Percentiles rank a stretch among this genome's conserved stretches.
These are phyloP conservation scores for Berberis vulgaris DNA, from an alignment of 164 flowering plant species.

Conservation along the genomic window DNA sequence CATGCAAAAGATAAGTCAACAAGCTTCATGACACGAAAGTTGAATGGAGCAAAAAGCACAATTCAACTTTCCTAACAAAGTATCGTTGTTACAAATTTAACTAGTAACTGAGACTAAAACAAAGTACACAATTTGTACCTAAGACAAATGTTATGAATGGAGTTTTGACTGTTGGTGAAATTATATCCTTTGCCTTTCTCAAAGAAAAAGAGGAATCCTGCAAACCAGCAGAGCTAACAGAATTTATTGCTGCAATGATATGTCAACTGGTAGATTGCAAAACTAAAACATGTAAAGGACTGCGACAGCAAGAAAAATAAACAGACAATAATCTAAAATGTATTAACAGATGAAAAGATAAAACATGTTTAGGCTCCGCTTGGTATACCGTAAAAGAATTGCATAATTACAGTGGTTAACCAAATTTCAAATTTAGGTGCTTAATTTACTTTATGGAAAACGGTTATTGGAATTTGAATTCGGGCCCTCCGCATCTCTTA, in stretches of 20 bases:
- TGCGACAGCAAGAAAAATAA: neutral
- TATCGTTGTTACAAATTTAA: no score
- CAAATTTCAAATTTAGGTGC: no score
- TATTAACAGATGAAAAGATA: neutral
- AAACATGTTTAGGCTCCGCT: no score
- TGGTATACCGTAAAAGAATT: no score
- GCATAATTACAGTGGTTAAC: no score
- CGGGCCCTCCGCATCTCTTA: no score
- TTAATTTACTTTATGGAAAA: no score
- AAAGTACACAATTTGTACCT: conserved; percentile 33
- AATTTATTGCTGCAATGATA: neutral
- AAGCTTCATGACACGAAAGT: no score
- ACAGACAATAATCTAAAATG: neutral
- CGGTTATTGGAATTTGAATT: no score
- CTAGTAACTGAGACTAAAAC: neutral
- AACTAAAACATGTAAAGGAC: neutral
- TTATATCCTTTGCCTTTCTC: conserved; percentile 41
- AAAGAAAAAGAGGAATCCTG: conserved; percentile 10
- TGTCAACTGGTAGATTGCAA: neutral
- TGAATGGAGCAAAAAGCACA: no score
- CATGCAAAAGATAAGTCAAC: no score
- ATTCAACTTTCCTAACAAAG: no score
- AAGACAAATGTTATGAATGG: conserved; percentile 79
- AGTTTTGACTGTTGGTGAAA: conserved; percentile 17
- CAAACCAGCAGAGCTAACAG: neutral